Conservation (phyloP, 805 yeast species). For the Yarrowia hollandica region DNA sequence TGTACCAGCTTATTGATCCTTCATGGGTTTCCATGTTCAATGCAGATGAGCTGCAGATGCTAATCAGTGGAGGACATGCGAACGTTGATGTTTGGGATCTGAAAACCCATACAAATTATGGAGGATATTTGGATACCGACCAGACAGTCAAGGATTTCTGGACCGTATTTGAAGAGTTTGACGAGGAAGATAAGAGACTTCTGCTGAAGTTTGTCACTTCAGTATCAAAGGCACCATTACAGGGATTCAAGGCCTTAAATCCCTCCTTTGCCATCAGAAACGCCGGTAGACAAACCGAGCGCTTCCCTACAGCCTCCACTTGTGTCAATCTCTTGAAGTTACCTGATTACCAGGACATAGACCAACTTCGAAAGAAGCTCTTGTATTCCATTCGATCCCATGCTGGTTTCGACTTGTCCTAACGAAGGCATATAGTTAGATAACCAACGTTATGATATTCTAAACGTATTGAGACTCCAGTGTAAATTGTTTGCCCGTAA, state of each 20-base stretch:
- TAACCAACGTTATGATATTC: no score
- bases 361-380: slow-evolving; percentile 59
- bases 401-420: slow-evolving; percentile 82
- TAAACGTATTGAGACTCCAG: no score
- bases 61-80: slow-evolving; percentile 76
- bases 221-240: slow-evolving; percentile 84
- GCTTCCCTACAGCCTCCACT: slow-evolving; percentile 90
- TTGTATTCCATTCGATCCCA: slow-evolving; percentile 76
- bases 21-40: slow-evolving; percentile 85
- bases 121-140: slow-evolving; percentile 50
- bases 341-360: slow-evolving; percentile 74
- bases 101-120: slow-evolving; percentile 59
- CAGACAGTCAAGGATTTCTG: slow-evolving; percentile 67
- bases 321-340: slow-evolving; percentile 85
- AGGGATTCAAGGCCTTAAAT: slow-evolving; percentile 72
- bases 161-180: slow-evolving; percentile 71
- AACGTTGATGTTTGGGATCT: slow-evolving; percentile 74
- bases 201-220: slow-evolving; percentile 89
- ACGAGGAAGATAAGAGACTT: slow-evolving; percentile 58
- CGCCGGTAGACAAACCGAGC: slow-evolving; percentile 53
- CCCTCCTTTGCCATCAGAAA: slow-evolving; percentile 83
- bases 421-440: not conserved
- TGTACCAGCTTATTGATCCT: slow-evolving; percentile 64
- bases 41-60: slow-evolving; percentile 75
- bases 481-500: no score